A percentile compares a stretch with the other conserved stretches of the same genome.
These are phyloP conservation scores for Mycena rosella DNA, from an alignment of 768 basidiomycete species.

Conservation along the genomic window DNA sequence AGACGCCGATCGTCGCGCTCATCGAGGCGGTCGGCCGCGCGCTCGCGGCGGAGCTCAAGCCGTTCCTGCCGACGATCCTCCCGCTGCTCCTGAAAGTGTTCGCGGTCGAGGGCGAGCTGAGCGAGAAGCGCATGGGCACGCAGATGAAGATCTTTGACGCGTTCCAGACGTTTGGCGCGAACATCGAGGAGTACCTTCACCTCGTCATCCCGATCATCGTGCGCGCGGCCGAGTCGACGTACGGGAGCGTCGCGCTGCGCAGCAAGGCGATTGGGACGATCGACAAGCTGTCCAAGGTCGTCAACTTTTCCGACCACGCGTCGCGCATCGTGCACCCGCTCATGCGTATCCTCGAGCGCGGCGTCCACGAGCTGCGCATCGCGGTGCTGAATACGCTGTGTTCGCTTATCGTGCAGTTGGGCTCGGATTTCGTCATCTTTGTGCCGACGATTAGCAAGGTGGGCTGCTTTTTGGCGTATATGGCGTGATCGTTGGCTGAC, in stretches of 20 bases:
- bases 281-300: conserved; percentile 87
- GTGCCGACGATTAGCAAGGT: conserved; percentile 98
- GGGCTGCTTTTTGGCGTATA: conserved; percentile 17
- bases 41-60: conserved; percentile 96
- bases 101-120: conserved; percentile 85
- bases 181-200: conserved; percentile 98
- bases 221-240: conserved; percentile 86
- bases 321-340: conserved; percentile 97
- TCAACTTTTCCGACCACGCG: conserved; percentile 98
- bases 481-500: neutral
- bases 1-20: conserved; percentile 91
- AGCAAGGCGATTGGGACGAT: conserved; percentile 93
- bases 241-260: conserved; percentile 79
- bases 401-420: conserved; percentile 91
- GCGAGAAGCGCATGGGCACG: conserved; percentile 81
- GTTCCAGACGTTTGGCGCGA: conserved; percentile 94
- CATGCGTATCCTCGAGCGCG: conserved; percentile 83
- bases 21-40: conserved; percentile 95
- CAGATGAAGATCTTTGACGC: conserved; percentile 96
- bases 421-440: conserved; percentile 97
- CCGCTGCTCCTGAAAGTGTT: conserved; percentile 88
- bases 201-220: conserved; percentile 96
- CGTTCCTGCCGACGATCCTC: conserved; percentile 92
- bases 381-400: conserved; percentile 95
- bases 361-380: conserved; percentile 82